Conservation (phyloP, 257 asterid species). For the Fraxinus anomala region DNA sequence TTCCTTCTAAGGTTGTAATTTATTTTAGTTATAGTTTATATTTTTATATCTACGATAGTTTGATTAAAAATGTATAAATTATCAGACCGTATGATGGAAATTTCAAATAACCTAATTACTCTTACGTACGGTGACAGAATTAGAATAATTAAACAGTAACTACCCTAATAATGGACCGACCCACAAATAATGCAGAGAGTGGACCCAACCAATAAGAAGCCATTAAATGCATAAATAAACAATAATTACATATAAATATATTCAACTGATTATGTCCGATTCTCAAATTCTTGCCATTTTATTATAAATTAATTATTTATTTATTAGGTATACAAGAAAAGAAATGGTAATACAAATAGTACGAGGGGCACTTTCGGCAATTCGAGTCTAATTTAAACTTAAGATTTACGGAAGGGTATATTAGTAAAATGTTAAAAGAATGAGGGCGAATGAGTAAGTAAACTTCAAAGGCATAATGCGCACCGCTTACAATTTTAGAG, state of each 20-base stretch:
- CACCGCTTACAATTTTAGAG: slow-evolving; percentile 42
- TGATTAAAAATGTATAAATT: background rate
- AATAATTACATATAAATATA: slow-evolving; percentile 24
- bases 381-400: background rate
- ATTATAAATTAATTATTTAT: no score
- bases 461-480: slow-evolving; percentile 54
- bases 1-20: background rate
- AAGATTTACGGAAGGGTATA: slow-evolving; percentile 26
- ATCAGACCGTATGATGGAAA: slow-evolving; percentile 35
- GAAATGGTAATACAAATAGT: background rate
- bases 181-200: slow-evolving; percentile 37
- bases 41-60: background rate
- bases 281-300: no score
- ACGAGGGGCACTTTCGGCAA: slow-evolving; percentile 42
- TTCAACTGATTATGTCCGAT: no score
- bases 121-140: slow-evolving; percentile 11
- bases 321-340: background rate
- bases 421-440: slow-evolving; percentile 26
- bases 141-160: slow-evolving; percentile 13
- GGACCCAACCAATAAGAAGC: slow-evolving; percentile 55
- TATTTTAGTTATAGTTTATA: background rate
- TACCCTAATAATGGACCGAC: slow-evolving; percentile 45
- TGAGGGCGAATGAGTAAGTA: slow-evolving; percentile 47
- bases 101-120: slow-evolving; percentile 34
- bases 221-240: slow-evolving; percentile 59